A percentile compares a stretch with the other conserved stretches of the same genome.
phyloP scores from a whole-genome alignment of 129 eudicot species.

The Smallanthus sonchifolius region DNA sequence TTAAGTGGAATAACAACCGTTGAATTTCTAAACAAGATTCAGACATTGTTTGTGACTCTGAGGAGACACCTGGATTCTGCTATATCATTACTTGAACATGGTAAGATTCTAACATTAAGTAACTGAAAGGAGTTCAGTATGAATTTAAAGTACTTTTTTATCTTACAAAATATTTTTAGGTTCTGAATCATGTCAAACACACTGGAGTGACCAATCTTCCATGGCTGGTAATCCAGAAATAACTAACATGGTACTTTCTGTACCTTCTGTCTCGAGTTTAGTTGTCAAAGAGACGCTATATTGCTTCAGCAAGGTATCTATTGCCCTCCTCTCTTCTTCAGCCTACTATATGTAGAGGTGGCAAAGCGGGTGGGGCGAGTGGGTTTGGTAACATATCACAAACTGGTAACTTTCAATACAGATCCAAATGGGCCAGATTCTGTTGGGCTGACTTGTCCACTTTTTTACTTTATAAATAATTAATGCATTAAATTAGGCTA shows the following conservation, averaged over 20 bases:
- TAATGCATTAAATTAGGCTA: not conserved
- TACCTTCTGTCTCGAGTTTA: slow-evolving; percentile 41
- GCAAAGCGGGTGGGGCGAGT: not conserved
- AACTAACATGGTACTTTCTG: slow-evolving; percentile 35
- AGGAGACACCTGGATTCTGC: slow-evolving; percentile 55
- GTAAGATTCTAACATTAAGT: slow-evolving; percentile 28
- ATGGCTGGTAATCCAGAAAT: slow-evolving; percentile 66
- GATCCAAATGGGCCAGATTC: not conserved
- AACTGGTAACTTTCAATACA: not conserved
- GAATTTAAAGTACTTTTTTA: not conserved
- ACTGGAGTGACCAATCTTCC: slow-evolving; percentile 63
- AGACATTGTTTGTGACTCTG: slow-evolving; percentile 46
- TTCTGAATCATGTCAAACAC: slow-evolving; percentile 60
- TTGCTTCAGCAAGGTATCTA: slow-evolving; percentile 62
- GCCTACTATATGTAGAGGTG: slow-evolving; percentile 1
- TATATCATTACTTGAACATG: slow-evolving; percentile 38
- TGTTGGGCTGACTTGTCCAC: not conserved
- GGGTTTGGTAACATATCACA: not conserved
- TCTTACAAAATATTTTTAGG: slow-evolving; percentile 34
- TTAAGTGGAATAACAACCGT: slow-evolving; percentile 27
- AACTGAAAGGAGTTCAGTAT: slow-evolving; percentile 10
- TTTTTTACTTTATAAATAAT: not conserved
- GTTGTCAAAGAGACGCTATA: slow-evolving; percentile 59
- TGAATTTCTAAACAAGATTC: slow-evolving; percentile 53
- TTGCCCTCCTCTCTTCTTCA: not conserved